Evolutionary conservation across 768 basidiomycete genomes (phyloP).

Genomic region (Collybia sordida): DNA sequence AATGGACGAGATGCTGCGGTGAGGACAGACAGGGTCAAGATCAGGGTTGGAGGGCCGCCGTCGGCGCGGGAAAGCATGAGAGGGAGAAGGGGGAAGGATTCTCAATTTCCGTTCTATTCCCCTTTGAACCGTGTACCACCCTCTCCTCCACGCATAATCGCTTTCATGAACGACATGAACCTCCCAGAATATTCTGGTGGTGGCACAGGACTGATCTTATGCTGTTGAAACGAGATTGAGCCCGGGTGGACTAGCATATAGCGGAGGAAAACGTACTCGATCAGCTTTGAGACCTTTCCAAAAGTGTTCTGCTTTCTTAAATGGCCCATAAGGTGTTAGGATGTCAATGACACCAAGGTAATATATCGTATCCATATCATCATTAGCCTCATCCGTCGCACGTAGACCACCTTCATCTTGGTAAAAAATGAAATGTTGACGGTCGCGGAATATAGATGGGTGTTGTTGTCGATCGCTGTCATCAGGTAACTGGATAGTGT

Average conservation of each 20-base stretch:
- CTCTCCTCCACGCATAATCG: constrained; percentile 80
- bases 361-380: constrained; percentile 74
- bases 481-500: constrained; percentile 19
- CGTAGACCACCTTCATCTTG: constrained; percentile 94
- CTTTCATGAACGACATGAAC: constrained; percentile 86
- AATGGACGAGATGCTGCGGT: no score
- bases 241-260: constrained; percentile 1
- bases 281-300: constrained; percentile 92
- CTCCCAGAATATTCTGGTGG: constrained; percentile 86
- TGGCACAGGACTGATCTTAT: constrained; percentile 92
- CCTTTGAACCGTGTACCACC: constrained; percentile 50
- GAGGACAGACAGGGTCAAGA: not conserved
- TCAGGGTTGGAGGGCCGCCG: not conserved
- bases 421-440: constrained; percentile 86
- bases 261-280: constrained; percentile 57
- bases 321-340: constrained; percentile 77
- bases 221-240: constrained; percentile 46
- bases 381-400: constrained; percentile 86
- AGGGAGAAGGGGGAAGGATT: not conserved
- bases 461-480: constrained; percentile 11
- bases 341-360: constrained; percentile 98
- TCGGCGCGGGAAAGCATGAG: not conserved
- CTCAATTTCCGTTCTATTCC: constrained; percentile 18
- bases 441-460: constrained; percentile 42
- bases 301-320: constrained; percentile 84